Evolutionary conservation across 2,329 filamentous ascomycete genomes (phyloP).

Genomic region (Arachnomyces sp.): DNA sequence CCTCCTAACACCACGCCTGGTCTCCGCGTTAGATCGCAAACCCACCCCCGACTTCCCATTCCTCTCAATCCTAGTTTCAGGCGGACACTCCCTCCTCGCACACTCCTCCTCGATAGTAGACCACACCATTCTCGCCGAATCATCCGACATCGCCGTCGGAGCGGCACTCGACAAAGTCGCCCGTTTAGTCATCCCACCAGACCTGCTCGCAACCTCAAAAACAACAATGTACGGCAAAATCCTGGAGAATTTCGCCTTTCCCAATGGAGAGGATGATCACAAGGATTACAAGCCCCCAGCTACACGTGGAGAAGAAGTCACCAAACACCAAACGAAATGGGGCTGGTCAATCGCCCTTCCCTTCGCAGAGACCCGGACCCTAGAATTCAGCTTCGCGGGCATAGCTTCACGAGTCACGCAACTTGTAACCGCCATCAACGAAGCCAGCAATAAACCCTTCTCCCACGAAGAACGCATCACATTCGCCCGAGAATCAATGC

Average conservation of each 20-base stretch:
- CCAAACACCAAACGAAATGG: conserved; percentile 41
- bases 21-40: conserved; percentile 47
- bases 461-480: conserved; percentile 53
- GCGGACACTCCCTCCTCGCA: conserved; percentile 83
- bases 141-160: conserved; percentile 76
- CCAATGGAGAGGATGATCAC: conserved; percentile 32
- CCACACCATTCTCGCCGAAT: conserved; percentile 65
- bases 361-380: conserved; percentile 48
- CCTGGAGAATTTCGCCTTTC: conserved; percentile 74
- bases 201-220: conserved; percentile 45
- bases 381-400: conserved; percentile 68
- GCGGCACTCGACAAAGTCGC: conserved; percentile 85
- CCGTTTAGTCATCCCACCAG: conserved; percentile 60
- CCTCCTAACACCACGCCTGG: conserved; percentile 75
- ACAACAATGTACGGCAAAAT: conserved; percentile 72
- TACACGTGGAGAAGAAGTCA: conserved; percentile 51
- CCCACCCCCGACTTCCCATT: conserved; percentile 64
- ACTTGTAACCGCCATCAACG: conserved; percentile 38
- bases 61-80: conserved; percentile 78
- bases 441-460: conserved; percentile 27
- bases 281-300: conserved; percentile 50
- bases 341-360: conserved; percentile 65
- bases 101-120: conserved; percentile 59
- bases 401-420: conserved; percentile 58
- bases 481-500: conserved; percentile 67